These are phyloP conservation scores for Tylopilus vinaceipallidus DNA, from an alignment of 768 basidiomycete genomes.

Conservation along the genomic window DNA sequence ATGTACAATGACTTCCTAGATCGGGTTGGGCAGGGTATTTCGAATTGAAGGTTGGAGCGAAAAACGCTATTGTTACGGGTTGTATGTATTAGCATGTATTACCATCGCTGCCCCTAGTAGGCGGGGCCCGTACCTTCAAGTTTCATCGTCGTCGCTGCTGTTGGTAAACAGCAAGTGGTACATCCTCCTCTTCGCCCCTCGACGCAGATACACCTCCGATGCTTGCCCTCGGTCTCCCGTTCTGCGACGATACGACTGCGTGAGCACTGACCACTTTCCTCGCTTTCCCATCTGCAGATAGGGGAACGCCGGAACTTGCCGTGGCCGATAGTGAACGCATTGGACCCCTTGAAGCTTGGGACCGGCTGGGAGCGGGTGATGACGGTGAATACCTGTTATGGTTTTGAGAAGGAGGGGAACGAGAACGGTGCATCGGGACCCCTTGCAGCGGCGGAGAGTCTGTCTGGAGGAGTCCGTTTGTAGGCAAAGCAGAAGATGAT, in stretches of 20 bases:
- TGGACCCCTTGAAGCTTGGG: constrained; percentile 39
- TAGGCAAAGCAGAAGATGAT: constrained; percentile 36
- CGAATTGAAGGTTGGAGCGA: not conserved
- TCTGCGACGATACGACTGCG: constrained; percentile 41
- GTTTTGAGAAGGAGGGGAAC: constrained; percentile 52
- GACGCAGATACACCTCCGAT: constrained; percentile 31
- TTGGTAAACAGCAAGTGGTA: constrained; percentile 78
- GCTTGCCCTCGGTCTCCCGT: constrained; percentile 43
- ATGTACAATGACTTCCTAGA: constrained; percentile 27
- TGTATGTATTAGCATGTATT: constrained; percentile 12
- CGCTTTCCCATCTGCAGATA: constrained; percentile 47
- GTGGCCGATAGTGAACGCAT: constrained; percentile 74
- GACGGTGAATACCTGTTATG: constrained; percentile 37
- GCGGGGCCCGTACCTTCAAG: constrained; percentile 11
- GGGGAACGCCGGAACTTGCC: constrained; percentile 39
- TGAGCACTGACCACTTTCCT: constrained; percentile 69
- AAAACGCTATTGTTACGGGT: too few relatives aligned
- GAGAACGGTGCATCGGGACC: constrained; percentile 41
- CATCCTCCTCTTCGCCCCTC: constrained; percentile 68
- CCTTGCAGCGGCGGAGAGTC: constrained; percentile 29
- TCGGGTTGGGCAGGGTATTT: constrained; percentile 15
- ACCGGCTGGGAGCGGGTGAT: constrained; percentile 22
- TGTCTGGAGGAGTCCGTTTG: constrained; percentile 16
- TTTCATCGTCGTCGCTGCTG: constrained; percentile 59
- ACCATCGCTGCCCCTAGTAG: too few relatives aligned